A percentile compares a stretch with the other conserved stretches of the same genome.
phyloP scores from a whole-genome alignment of 805 yeast genomes.

The Saturnispora zaruensis region DNA sequence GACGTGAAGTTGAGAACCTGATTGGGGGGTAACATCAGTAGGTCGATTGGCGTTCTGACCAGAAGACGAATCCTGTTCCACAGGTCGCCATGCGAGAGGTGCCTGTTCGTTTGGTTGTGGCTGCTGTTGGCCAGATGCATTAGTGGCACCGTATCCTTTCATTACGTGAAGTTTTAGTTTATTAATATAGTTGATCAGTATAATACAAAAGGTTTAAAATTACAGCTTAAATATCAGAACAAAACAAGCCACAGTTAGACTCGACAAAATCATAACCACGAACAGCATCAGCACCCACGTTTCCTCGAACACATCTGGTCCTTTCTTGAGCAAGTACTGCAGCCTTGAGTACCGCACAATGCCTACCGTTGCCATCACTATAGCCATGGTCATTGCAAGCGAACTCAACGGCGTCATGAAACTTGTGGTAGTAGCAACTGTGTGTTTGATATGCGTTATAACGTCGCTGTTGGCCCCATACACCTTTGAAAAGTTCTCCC shows the following conservation, averaged over 20 bases:
- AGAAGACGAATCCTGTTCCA: not conserved
- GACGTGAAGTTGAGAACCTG: slow-evolving; percentile 4
- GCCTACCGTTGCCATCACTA: not conserved
- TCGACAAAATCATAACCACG: not conserved
- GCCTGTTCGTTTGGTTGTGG: not conserved
- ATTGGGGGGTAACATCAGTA: not conserved
- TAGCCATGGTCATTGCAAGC: slow-evolving; percentile 1
- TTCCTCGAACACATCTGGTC: slow-evolving; percentile 7
- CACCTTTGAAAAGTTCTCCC: not conserved
- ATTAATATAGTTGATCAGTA: not conserved
- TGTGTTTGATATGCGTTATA: not conserved
- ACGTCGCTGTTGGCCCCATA: not conserved
- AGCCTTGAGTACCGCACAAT: slow-evolving; percentile 1
- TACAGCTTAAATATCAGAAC: slow-evolving; percentile 4
- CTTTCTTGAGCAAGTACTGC: not conserved
- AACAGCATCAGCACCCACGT: slow-evolving; percentile 3
- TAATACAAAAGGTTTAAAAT: not conserved
- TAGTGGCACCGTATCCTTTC: not conserved
- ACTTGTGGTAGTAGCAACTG: not conserved
- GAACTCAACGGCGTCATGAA: slow-evolving; percentile 7
- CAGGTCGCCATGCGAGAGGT: not conserved
- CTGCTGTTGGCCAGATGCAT: not conserved
- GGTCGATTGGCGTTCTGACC: not conserved
- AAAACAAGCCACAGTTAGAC: slow-evolving; percentile 3
- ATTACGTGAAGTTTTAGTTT: not conserved